Base-by-base conservation (phyloP, 2,329 filamentous ascomycete genomes). In the Apiospora arundinis region DNA sequence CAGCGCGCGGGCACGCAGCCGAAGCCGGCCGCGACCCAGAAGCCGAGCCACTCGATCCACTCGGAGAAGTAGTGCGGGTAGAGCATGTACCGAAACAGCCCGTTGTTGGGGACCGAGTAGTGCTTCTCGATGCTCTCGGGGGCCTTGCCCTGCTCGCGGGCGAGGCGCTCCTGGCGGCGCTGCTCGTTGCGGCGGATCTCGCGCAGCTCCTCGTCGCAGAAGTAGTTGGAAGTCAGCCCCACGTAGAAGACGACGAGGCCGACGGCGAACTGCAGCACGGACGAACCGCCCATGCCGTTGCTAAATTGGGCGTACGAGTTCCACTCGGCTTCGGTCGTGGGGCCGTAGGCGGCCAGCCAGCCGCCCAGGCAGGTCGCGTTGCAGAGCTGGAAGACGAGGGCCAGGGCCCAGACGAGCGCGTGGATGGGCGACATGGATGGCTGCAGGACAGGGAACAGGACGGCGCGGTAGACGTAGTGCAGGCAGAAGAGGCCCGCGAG, bases 1-100 rank as follows among this genome's bases (percentile, higher is more conserved):
- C 88, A 89, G 77, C 95, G 86, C 32, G 94, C 95, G 0, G 96
- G 95, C 67, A 90, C 84, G 78, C 92, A 94, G 5, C 83, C 82
- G 83, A 85, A 88, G 0, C 91, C 91, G 71, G 91, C 88, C 75
- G 93, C 88, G 81, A 97, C 88, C 85, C 92, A 95, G 81, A 95
- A 99, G 0, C 96, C 96, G 4, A 88, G 81, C 96, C 96, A 99
- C 86, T 99, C 96, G 69, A 97, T 81, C 96, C 96, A 99, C 84
- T 99, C 96, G 79, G 92, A 93, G n/a, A 97, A 86, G 81, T 98
- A 99, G 81, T 99, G 96, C 75, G 96, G 95, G 81, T 92, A 97
- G 72, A 98, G 87, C 79, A 97, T 89, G 77, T 91, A 92, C 75
- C 88, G 86, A 83, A 98, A 99, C 68, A 97, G 83, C 0, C 95